Evolutionary conservation across 2,329 filamentous ascomycete species (phyloP), one percentile per base, ranked within the genome.

Genomic region (Pseudomassariella vexata): DNA sequence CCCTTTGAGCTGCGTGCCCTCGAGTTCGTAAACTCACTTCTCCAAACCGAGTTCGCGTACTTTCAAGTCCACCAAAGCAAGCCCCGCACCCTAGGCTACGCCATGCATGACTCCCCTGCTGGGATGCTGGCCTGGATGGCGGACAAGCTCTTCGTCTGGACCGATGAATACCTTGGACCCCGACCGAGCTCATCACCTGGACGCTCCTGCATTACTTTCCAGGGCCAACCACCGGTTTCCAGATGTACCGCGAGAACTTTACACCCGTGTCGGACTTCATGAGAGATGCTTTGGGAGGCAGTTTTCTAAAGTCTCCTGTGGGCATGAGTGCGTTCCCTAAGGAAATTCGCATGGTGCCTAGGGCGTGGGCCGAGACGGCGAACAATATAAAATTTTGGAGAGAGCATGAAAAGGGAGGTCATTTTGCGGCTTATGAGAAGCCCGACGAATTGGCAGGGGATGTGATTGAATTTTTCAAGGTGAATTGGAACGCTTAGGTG

Each of bases 131-230:
- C 44, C 14, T 57, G 46, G 51, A 50, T 53, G 7, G 40, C 3
- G 23, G 40, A 33, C 22, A 28, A 2, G 25, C 34, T 16, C 10
- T 24, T 14, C n/a, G 17, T 7, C 7, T 14, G 24, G 33, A 19
- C 14, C 41, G 37, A 89, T 44, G 47, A 41, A 1, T 87, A 88
- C 48, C 60, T 0, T 89, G 82, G 36, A 39, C 35, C 3, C 30
- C 34, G 3, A 40, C 49, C 15, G 39, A 45, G 12, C 30, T 47
- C 12, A 43, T 50, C 26, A 47, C 46, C 3, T 39, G 39, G 40
- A 33, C 42, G 1, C 44, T 50, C 37, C 38, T 49, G 36, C 34
- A 44, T 21, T 47, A 36, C 15, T 41, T 48, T 12, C 37, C 38
- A 18, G 43, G 46, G 3, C 41, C 46, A 9, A 42, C 38, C 26